Base-by-base conservation (phyloP, 2,329 filamentous ascomycete genomes). In the Biscogniauxia marginata region DNA sequence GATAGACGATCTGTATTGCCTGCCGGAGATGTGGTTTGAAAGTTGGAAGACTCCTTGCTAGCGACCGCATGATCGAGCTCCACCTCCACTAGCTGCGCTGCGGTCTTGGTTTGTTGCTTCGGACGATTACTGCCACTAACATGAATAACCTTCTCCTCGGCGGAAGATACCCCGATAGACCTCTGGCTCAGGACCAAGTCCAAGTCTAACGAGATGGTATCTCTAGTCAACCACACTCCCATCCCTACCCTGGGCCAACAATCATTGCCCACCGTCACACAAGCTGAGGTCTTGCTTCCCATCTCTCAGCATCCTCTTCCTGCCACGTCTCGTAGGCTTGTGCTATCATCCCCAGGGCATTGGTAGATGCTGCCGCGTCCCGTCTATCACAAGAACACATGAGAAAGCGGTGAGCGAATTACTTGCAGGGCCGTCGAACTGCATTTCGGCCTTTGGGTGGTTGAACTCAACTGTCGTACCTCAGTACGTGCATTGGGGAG, bases 321-420 rank as follows among this genome's bases (percentile, higher is more conserved):
- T 59, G 63, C 62, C 65, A 67, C 63, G 63, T 65, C 64, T 60
- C 55, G 59, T 53, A 53, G 59, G 53, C 53, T 56, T 50, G 52
- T 58, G 51, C 53, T 49, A 56, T 60, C 50, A 55, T 55, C 46
- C 48, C 55, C 43, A 62, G 49, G 53, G 58, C 59, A 62, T 65
- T 66, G 62, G 65, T 57, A 60, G 59, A 60, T 63, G 60, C 53
- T 59, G 55, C 54, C 59, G 64, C 56, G 56, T 59, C 59, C 58
- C 63, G 58, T 60, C 56, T 60, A 59, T 60, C 59, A 62, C 55
- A 58, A 44, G 53, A 54, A 54, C 53, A 58, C 55, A 59, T 52
- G 59, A 62, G 63, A 46, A 54, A 63, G 66, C 66, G 66, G 66
- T 68, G 66, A 67, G 63, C 62, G 61, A 63, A 64, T 64, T 56